These are phyloP conservation scores for Aquilaria sinensis DNA, from an alignment of 345 rosid species.

Conservation along the genomic window DNA sequence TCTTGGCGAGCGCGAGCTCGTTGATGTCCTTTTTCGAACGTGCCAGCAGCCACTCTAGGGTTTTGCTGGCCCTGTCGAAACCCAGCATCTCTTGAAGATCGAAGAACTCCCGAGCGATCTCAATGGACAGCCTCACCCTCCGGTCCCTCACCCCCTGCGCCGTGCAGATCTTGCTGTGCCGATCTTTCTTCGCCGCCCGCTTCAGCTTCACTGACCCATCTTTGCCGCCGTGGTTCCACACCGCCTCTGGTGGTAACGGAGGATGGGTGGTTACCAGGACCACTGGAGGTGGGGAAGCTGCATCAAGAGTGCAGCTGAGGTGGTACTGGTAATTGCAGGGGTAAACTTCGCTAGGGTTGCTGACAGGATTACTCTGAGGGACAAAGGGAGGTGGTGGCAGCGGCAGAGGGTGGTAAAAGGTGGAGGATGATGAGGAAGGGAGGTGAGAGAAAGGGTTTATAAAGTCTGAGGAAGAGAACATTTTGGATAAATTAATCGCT, in stretches of 20 bases:
- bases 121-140: slow-evolving; percentile 79
- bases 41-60: slow-evolving; percentile 73
- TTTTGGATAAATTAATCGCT: not conserved
- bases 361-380: too few species aligned
- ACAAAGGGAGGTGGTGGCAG: slow-evolving; percentile 6
- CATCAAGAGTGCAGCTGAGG: slow-evolving; percentile 8
- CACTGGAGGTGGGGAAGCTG: slow-evolving; percentile 7
- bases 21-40: slow-evolving; percentile 55
- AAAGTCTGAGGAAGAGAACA: slow-evolving; percentile 21
- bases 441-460: slow-evolving; percentile 11
- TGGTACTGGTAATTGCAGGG: slow-evolving; percentile 4
- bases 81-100: slow-evolving; percentile 86
- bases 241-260: not conserved
- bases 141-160: slow-evolving; percentile 78
- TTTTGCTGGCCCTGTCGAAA: slow-evolving; percentile 76
- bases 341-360: too few species aligned
- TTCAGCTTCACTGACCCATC: not conserved
- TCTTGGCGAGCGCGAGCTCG: slow-evolving; percentile 22
- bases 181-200: slow-evolving; percentile 45
- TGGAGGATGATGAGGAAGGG: slow-evolving; percentile 1
- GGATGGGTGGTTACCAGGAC: slow-evolving; percentile 5
- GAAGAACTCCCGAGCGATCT: slow-evolving; percentile 63
- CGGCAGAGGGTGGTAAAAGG: slow-evolving; percentile 6
- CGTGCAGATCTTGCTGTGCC: slow-evolving; percentile 75
- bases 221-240: too few species aligned